phyloP scores from a whole-genome alignment of 495 filamentous ascomycete species.

The Xylaria palmicola region DNA sequence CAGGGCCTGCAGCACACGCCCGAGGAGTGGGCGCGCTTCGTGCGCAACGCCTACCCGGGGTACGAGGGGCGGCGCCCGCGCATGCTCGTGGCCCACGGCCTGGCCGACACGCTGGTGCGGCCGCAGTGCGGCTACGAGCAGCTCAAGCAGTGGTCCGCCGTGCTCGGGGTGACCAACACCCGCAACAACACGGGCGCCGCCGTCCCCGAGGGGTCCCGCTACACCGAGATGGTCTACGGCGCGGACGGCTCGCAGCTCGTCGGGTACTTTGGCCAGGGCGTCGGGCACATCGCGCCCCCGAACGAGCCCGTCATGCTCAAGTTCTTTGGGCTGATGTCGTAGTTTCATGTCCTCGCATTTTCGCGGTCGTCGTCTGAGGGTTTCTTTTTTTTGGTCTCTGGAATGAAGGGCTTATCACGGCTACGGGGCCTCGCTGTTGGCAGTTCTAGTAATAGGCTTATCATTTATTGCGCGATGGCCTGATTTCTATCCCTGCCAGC shows the following conservation, averaged over 20 bases:
- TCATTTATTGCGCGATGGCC: too few relatives aligned
- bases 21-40: constrained; percentile 51
- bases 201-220: constrained; percentile 34
- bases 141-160: constrained; percentile 58
- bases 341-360: too few relatives aligned
- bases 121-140: constrained; percentile 52
- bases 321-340: constrained; percentile 36
- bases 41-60: constrained; percentile 50
- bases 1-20: constrained; percentile 49
- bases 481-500: too few relatives aligned
- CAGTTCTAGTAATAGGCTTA: too few relatives aligned
- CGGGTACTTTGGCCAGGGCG: constrained; percentile 48
- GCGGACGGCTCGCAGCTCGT: constrained; percentile 43
- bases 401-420: too few relatives aligned
- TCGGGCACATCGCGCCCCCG: constrained; percentile 48
- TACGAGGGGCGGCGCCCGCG: constrained; percentile 52
- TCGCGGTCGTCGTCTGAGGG: too few relatives aligned
- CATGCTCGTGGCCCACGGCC: constrained; percentile 58
- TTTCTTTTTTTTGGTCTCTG: too few relatives aligned
- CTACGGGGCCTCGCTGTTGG: too few relatives aligned
- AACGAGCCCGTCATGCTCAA: constrained; percentile 38
- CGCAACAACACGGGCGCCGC: constrained; percentile 30
- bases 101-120: constrained; percentile 48
- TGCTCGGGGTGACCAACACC: constrained; percentile 40
- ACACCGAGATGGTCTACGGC: constrained; percentile 47